These are phyloP conservation scores for Macrophomina phaseolina DNA, from an alignment of 2,329 filamentous ascomycete genomes.

Conservation along the genomic window DNA sequence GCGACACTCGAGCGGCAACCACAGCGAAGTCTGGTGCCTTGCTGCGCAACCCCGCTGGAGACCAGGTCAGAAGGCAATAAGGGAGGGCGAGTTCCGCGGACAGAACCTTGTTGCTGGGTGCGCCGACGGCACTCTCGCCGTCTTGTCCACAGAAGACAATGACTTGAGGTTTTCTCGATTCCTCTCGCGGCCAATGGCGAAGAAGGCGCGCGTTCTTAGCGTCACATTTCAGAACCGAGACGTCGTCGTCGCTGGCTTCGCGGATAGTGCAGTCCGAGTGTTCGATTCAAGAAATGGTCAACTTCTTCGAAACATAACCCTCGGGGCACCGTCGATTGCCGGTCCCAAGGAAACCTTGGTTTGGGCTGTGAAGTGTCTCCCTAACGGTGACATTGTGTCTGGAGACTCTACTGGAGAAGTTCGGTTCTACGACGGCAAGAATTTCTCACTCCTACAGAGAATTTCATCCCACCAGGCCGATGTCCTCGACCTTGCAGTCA, in stretches of 20 bases:
- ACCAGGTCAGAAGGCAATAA: constrained; percentile 29
- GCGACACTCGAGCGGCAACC: constrained; percentile 86
- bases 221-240: constrained; percentile 87
- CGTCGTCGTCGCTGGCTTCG: constrained; percentile 86
- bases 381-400: constrained; percentile 88
- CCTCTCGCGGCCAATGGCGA: constrained; percentile 76
- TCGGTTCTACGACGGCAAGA: constrained; percentile 91
- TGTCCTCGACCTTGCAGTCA: constrained; percentile 84
- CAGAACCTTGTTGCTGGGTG: constrained; percentile 83
- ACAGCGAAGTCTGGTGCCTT: constrained; percentile 97
- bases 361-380: constrained; percentile 89
- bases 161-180: constrained; percentile 81
- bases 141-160: constrained; percentile 84
- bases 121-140: constrained; percentile 85
- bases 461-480: constrained; percentile 89
- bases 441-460: constrained; percentile 84
- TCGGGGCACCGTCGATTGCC: constrained; percentile 78
- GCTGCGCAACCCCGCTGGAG: constrained; percentile 76
- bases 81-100: constrained; percentile 33
- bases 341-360: constrained; percentile 86
- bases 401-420: constrained; percentile 95
- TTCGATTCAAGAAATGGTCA: constrained; percentile 84
- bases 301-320: constrained; percentile 79
- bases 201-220: constrained; percentile 88
- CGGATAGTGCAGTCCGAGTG: constrained; percentile 92